phyloP scores from a whole-genome alignment of 2,329 filamentous ascomycete species.

The Colletotrichum liriopes region DNA sequence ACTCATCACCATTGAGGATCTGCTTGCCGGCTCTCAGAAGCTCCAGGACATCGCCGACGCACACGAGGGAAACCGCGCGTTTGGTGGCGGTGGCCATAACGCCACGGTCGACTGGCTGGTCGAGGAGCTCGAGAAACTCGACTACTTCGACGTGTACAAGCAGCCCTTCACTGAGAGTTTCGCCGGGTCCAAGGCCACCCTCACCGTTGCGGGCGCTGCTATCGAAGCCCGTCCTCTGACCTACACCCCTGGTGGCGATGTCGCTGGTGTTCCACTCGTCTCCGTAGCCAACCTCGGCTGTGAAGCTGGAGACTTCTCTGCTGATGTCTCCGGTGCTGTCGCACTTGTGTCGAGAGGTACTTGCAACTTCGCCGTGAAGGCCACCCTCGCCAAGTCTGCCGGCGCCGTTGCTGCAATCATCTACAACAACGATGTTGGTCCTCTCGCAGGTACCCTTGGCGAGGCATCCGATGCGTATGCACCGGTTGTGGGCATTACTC shows the following conservation, averaged over 20 bases:
- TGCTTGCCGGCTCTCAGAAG: slow-evolving; percentile 61
- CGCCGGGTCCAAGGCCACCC: slow-evolving; percentile 50
- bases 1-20: slow-evolving; percentile 56
- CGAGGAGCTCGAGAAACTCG: slow-evolving; percentile 55
- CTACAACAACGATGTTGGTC: slow-evolving; percentile 74
- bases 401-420: slow-evolving; percentile 72
- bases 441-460: slow-evolving; percentile 69
- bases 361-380: slow-evolving; percentile 73
- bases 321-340: slow-evolving; percentile 67
- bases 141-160: slow-evolving; percentile 61
- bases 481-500: slow-evolving; percentile 67
- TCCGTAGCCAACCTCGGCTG: slow-evolving; percentile 69
- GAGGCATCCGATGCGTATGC: slow-evolving; percentile 61
- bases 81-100: slow-evolving; percentile 62
- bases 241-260: slow-evolving; percentile 67
- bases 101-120: slow-evolving; percentile 62
- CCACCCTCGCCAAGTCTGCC: slow-evolving; percentile 67
- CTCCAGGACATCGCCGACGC: slow-evolving; percentile 62
- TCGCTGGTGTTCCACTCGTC: slow-evolving; percentile 58
- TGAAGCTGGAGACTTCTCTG: slow-evolving; percentile 66
- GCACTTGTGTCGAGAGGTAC: slow-evolving; percentile 73
- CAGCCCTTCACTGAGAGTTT: slow-evolving; percentile 61
- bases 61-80: slow-evolving; percentile 60
- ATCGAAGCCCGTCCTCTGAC: slow-evolving; percentile 54
- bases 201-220: slow-evolving; percentile 50